These are phyloP conservation scores for Amaranthus hypochondriacus DNA, from an alignment of 148 eudicot genomes.

Conservation along the genomic window DNA sequence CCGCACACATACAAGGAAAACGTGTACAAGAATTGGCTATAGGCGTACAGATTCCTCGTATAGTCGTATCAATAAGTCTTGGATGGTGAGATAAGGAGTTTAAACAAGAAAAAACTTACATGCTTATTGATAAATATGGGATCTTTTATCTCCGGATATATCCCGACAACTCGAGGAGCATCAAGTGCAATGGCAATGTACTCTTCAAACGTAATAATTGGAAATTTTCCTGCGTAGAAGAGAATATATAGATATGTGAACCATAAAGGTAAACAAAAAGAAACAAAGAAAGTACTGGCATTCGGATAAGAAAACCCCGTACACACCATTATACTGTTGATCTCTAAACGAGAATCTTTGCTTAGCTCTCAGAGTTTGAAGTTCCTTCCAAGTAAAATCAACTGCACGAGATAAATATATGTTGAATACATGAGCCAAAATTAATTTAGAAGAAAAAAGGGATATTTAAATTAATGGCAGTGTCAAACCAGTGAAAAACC, in stretches of 20 bases:
- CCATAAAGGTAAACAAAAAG: not conserved
- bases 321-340: constrained; percentile 73
- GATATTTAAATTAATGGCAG: not conserved
- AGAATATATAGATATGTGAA: not conserved
- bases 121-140: constrained; percentile 77
- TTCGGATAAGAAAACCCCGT: not conserved
- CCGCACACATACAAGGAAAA: too few relatives aligned
- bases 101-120: constrained; percentile 34
- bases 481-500: constrained; percentile 48
- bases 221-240: constrained; percentile 56
- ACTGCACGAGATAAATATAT: constrained; percentile 32
- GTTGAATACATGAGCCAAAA: not conserved
- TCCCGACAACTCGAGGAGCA: constrained; percentile 82
- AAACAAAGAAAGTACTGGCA: not conserved
- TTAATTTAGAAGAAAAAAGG: too few relatives aligned
- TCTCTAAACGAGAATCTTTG: constrained; percentile 74
- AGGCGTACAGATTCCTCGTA: too few relatives aligned
- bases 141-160: constrained; percentile 87
- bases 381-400: constrained; percentile 82
- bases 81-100: not conserved
- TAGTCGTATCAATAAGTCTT: too few relatives aligned
- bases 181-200: constrained; percentile 80
- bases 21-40: too few relatives aligned
- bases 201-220: constrained; percentile 82
- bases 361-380: constrained; percentile 62